Conservation (phyloP, 768 basidiomycete species). For the Leucogyrophana mollusca region DNA sequence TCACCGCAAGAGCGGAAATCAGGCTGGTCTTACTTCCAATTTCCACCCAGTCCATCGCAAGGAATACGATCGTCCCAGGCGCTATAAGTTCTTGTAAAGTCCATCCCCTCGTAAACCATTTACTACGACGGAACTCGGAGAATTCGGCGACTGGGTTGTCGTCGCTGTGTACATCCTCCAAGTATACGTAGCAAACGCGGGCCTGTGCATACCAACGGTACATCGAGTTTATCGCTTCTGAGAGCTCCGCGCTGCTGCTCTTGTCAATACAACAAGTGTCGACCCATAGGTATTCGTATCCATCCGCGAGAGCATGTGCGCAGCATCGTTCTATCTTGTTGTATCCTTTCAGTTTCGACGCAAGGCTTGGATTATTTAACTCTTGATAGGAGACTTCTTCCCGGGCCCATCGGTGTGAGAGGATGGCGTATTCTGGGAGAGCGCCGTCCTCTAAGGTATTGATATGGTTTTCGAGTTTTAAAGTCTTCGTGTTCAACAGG, state of each 20-base stretch:
- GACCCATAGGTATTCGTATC: no score
- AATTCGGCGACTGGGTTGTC: background rate
- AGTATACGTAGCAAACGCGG: slow-evolving; percentile 12
- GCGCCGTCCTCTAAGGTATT: slow-evolving; percentile 1
- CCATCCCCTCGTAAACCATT: no score
- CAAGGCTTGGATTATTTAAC: background rate
- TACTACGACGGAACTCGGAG: slow-evolving; percentile 2
- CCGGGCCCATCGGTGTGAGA: slow-evolving; percentile 8
- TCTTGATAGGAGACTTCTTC: slow-evolving; percentile 3
- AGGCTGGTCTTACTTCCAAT: slow-evolving; percentile 10
- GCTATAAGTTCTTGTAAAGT: no score
- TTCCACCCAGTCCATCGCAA: slow-evolving; percentile 9
- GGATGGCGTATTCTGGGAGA: slow-evolving; percentile 9
- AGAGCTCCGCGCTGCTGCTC: no score
- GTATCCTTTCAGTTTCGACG: slow-evolving; percentile 3
- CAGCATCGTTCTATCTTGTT: slow-evolving; percentile 5
- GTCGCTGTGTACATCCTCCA: slow-evolving; percentile 6
- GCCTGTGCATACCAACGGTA: slow-evolving; percentile 18
- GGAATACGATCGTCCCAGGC: slow-evolving; percentile 12
- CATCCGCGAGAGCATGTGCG: slow-evolving; percentile 1
- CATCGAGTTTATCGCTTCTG: no score
- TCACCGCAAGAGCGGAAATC: background rate
- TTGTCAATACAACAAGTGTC: no score
- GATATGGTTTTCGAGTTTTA: no score
- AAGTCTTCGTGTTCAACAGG: slow-evolving; percentile 3